Base-by-base conservation (phyloP, 78 protist genomes). In the Diacronema lutheri region DNA sequence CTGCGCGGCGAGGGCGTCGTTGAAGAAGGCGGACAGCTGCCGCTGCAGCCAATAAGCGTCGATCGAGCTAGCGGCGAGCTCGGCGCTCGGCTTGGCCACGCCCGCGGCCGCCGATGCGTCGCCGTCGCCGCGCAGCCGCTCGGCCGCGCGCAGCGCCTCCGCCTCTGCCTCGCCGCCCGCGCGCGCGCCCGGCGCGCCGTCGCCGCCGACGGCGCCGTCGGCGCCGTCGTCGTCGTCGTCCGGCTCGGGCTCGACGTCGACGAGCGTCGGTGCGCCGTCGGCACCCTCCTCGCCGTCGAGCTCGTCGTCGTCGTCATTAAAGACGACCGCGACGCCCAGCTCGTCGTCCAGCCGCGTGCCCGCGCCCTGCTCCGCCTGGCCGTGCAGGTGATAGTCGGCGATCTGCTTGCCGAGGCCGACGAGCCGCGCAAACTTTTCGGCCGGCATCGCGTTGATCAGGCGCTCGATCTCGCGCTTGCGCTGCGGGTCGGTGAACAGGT, bases 251-350 rank as follows among this genome's bases (percentile, higher is more conserved):
- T 56, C 87, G 10, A 80, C 89, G 4, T 81, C 90, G 19, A 73
- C 77, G 46, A 68, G 76, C 29, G 41, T 31, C 55, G 9, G 33
- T 56, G 65, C 78, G 65, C 37, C 64, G 40, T 83, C 90, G 4
- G 86, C 83, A 25, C 41, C 69, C 25, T 73, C 84, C 38, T 37
- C 68, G 11, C 69, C 92, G 19, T 56, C 66, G 29, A 77, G 71
- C 58, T 62, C 83, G 25, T 89, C 92, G 21, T 0, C 64, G 58
- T 76, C 81, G 14, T 16, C 58, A 13, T 93, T 96, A n/a, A 95
- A 87, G 38, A 94, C 87, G 56, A 95, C 95, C 33, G 96, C 94
- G 2, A 94, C 97, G 37, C 94, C 94, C 10, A 80, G 88, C 44
- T 93, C 90, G 29, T 95, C 96, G 68, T 92, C 97, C 6, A 88